Evolutionary conservation across 495 filamentous ascomycete genomes (phyloP).

Genomic region (Bacidia gigantensis): DNA sequence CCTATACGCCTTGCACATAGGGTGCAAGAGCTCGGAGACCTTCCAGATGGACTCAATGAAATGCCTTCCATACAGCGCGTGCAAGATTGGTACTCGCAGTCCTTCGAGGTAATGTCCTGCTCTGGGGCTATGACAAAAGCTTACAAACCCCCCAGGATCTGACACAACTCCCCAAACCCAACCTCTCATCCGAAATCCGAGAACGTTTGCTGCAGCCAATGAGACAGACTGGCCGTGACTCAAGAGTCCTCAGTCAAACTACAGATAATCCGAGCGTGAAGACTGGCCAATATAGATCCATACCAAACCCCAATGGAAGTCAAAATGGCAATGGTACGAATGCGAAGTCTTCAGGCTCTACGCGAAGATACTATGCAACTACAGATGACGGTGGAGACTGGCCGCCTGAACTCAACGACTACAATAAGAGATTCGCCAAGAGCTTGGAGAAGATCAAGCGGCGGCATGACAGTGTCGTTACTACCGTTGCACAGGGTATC

Average conservation of each 20-base stretch:
- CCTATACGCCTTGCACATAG: conserved; percentile 93
- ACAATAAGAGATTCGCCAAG: conserved; percentile 79
- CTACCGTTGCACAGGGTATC: conserved; percentile 88
- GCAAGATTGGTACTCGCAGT: conserved; percentile 97
- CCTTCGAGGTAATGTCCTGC: conserved; percentile 99
- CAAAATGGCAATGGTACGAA: conserved; percentile 37
- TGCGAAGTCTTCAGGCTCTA: conserved; percentile 34
- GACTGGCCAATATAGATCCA: conserved; percentile 76
- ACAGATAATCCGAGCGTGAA: conserved; percentile 81
- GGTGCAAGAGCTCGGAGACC: conserved; percentile 77
- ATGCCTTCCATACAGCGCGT: conserved; percentile 96
- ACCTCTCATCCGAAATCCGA: conserved; percentile 60
- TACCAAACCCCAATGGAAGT: conserved; percentile 31
- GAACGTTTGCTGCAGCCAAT: conserved; percentile 63
- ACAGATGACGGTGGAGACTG: conserved; percentile 80
- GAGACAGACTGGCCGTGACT: conserved; percentile 42
- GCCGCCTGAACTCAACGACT: conserved; percentile 89
- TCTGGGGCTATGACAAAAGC: neutral
- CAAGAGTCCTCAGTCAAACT: conserved; percentile 59
- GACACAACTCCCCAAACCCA: conserved; percentile 65
- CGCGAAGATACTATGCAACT: conserved; percentile 77
- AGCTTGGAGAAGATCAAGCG: conserved; percentile 85
- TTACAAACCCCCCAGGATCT: conserved; percentile 47
- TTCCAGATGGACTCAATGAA: conserved; percentile 95
- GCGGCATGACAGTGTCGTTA: conserved; percentile 92